These are phyloP conservation scores for Aspergillus persii DNA, from an alignment of 2,329 filamentous ascomycete species.

Conservation along the genomic window DNA sequence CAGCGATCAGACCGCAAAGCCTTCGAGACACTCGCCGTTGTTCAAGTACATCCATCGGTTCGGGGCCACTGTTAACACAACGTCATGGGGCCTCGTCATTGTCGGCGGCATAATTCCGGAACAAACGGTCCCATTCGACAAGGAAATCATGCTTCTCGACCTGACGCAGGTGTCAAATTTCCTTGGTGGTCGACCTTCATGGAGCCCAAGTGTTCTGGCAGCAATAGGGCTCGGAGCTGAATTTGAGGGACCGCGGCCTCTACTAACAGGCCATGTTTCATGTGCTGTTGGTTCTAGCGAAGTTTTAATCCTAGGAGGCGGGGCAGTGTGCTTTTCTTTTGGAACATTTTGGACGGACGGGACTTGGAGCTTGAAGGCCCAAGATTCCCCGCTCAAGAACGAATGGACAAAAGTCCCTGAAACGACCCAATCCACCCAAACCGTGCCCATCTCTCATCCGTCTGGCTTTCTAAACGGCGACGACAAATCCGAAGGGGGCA, in stretches of 20 bases:
- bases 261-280: slow-evolving; percentile 68
- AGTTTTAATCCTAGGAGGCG: slow-evolving; percentile 70
- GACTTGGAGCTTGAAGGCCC: slow-evolving; percentile 48
- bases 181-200: slow-evolving; percentile 18
- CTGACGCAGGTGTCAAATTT: slow-evolving; percentile 17
- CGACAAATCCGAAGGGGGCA: slow-evolving; percentile 14
- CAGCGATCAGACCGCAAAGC: slow-evolving; percentile 22
- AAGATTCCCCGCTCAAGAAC: slow-evolving; percentile 23
- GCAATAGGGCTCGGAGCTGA: slow-evolving; percentile 25
- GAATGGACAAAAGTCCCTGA: slow-evolving; percentile 33
- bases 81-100: slow-evolving; percentile 47
- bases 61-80: slow-evolving; percentile 52
- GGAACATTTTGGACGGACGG: slow-evolving; percentile 78
- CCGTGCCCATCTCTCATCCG: neutral
- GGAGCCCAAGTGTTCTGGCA: slow-evolving; percentile 25
- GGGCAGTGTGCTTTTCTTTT: slow-evolving; percentile 87
- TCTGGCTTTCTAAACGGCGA: neutral
- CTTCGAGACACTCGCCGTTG: slow-evolving; percentile 24
- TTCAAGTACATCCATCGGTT: slow-evolving; percentile 43
- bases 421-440: slow-evolving; percentile 11
- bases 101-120: slow-evolving; percentile 51
- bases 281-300: slow-evolving; percentile 47
- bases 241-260: slow-evolving; percentile 53
- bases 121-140: slow-evolving; percentile 39
- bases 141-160: slow-evolving; percentile 54